Conservation (phyloP, 345 rosid species). For the Mangifera indica region DNA sequence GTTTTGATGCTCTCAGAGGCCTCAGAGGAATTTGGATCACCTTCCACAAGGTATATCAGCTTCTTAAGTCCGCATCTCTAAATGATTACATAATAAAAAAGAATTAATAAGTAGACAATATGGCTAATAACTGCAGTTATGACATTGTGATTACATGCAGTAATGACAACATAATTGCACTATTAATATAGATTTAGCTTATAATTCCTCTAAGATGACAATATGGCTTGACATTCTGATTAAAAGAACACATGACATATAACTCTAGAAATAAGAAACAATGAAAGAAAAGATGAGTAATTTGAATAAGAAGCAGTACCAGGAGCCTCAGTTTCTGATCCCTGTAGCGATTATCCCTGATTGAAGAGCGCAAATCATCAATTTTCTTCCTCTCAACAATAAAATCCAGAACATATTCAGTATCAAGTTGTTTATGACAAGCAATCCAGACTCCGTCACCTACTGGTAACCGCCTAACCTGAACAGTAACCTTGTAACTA, state of each 20-base stretch:
- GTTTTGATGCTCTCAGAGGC: slow-evolving; percentile 91
- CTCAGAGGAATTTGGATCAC: slow-evolving; percentile 77
- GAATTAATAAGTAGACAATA: too few species aligned
- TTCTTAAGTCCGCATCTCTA: slow-evolving; percentile 87
- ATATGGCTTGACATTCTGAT: too few species aligned
- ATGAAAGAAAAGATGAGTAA: background rate
- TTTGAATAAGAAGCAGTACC: slow-evolving; percentile 39
- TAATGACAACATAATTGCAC: slow-evolving; percentile 1
- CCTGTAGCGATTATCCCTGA: slow-evolving; percentile 80
- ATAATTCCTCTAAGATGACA: background rate
- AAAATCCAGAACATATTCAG: slow-evolving; percentile 87
- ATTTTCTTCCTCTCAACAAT: slow-evolving; percentile 91
- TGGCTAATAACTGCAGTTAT: too few species aligned
- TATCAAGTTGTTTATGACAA: slow-evolving; percentile 54
- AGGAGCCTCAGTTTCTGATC: slow-evolving; percentile 88
- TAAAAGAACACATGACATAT: too few species aligned
- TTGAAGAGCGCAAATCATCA: slow-evolving; percentile 78
- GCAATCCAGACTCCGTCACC: slow-evolving; percentile 97
- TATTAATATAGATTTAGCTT: background rate
- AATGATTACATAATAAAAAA: too few species aligned
- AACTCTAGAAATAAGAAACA: background rate
- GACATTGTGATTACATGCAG: background rate
- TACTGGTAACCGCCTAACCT: slow-evolving; percentile 85
- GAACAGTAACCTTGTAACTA: slow-evolving; percentile 16
- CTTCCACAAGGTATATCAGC: slow-evolving; percentile 86